A percentile compares a stretch with the other conserved stretches of the same genome.
phyloP scores from a whole-genome alignment of 129 eudicot species.

The Flaveria robusta region DNA sequence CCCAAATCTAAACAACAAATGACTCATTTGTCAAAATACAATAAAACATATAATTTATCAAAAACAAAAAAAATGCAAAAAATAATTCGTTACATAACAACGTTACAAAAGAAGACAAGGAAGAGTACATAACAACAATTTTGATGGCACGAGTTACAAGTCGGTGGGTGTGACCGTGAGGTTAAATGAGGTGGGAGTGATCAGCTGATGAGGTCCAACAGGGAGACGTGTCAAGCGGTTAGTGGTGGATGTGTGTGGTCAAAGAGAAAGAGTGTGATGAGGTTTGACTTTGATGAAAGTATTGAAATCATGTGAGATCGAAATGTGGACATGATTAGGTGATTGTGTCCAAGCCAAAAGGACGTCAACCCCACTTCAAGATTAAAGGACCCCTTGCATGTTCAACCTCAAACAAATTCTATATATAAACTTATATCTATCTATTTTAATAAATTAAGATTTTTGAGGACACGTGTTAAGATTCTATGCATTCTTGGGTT shows the following conservation, averaged over 20 bases:
- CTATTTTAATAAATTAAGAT: too few species aligned
- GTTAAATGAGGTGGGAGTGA: constrained; percentile 16
- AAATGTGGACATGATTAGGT: constrained; percentile 16
- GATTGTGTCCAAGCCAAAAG: constrained; percentile 23
- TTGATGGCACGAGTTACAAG: constrained; percentile 20
- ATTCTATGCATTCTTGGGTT: too few species aligned
- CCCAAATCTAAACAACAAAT: too few species aligned
- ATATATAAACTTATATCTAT: too few species aligned
- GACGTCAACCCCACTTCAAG: too few species aligned
- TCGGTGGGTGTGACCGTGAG: constrained; percentile 9
- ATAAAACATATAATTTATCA: too few species aligned
- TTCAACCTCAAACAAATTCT: too few species aligned
- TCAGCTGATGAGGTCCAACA: neutral
- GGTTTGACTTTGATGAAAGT: constrained; percentile 18
- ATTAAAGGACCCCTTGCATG: too few species aligned
- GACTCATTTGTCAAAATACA: too few species aligned
- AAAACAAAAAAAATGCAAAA: neutral
- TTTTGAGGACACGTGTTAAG: too few species aligned
- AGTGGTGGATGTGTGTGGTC: constrained; percentile 13
- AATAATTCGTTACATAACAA: neutral
- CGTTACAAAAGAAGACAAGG: neutral
- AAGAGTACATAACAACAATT: constrained; percentile 23
- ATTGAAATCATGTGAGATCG: constrained; percentile 21
- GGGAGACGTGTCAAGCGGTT: constrained; percentile 17
- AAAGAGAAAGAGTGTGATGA: neutral